phyloP scores from a whole-genome alignment of 495 filamentous ascomycete genomes.

The Podospora pseudocomata region DNA sequence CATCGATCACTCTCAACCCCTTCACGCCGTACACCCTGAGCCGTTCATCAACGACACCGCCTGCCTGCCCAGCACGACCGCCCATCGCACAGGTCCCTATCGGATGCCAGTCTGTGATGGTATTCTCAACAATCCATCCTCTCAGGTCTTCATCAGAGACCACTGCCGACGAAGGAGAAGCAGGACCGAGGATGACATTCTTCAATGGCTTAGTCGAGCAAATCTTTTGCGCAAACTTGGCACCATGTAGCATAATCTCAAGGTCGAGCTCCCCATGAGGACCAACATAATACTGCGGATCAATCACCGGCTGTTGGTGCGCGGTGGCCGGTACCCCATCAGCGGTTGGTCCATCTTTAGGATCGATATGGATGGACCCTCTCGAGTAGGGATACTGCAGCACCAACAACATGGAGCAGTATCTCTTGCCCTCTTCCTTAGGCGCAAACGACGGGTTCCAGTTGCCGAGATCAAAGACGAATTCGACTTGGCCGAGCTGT shows the following conservation, averaged over 20 bases:
- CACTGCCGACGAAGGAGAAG: slow-evolving; percentile 32
- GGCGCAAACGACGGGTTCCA: slow-evolving; percentile 43
- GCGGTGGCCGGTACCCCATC: neutral
- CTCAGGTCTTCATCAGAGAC: slow-evolving; percentile 36
- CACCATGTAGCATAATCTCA: slow-evolving; percentile 38
- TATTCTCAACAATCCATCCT: slow-evolving; percentile 39
- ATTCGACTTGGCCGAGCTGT: slow-evolving; percentile 49
- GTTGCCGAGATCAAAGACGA: slow-evolving; percentile 49
- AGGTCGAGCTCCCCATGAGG: slow-evolving; percentile 42
- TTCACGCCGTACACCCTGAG: slow-evolving; percentile 51
- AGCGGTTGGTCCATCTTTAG: slow-evolving; percentile 15
- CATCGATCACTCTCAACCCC: slow-evolving; percentile 50
- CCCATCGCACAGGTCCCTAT: slow-evolving; percentile 56
- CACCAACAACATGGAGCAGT: slow-evolving; percentile 52
- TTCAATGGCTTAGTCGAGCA: slow-evolving; percentile 40
- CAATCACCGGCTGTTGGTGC: slow-evolving; percentile 28
- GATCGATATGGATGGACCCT: slow-evolving; percentile 46
- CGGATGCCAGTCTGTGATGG: slow-evolving; percentile 46
- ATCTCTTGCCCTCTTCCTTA: slow-evolving; percentile 40
- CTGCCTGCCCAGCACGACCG: slow-evolving; percentile 26
- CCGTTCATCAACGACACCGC: slow-evolving; percentile 48
- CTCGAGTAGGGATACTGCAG: slow-evolving; percentile 52
- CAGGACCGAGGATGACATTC: slow-evolving; percentile 37
- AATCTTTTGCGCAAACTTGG: slow-evolving; percentile 45
- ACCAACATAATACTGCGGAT: slow-evolving; percentile 45